phyloP scores from a whole-genome alignment of 495 filamentous ascomycete species.

The Xylaria nigripes region DNA sequence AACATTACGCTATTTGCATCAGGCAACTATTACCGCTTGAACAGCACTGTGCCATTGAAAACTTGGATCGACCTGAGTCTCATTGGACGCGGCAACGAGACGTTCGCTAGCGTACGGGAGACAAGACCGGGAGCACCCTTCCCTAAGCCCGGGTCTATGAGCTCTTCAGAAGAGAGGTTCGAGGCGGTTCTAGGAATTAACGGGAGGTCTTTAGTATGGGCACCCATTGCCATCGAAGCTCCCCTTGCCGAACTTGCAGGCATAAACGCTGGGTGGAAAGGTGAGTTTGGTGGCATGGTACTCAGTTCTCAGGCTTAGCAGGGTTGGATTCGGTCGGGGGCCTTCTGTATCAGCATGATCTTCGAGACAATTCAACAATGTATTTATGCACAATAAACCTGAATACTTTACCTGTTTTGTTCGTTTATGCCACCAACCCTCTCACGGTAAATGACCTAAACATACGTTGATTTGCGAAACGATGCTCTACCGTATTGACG shows the following conservation, averaged over 20 bases:
- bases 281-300: conserved; percentile 19
- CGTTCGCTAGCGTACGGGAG: conserved; percentile 28
- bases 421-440: no score
- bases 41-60: conserved; percentile 34
- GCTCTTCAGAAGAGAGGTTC: conserved; percentile 30
- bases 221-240: conserved; percentile 42
- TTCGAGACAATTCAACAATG: no score
- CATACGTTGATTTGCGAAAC: no score
- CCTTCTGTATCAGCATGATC: conserved; percentile 29
- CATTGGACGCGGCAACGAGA: conserved; percentile 34
- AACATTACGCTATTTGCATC: conserved; percentile 39
- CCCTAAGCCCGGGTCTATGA: background rate
- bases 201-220: conserved; percentile 35
- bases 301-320: conserved; percentile 20
- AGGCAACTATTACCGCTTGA: conserved; percentile 39
- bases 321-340: background rate
- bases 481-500: no score
- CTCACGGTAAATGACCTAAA: no score
- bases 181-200: conserved; percentile 36
- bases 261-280: conserved; percentile 17
- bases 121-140: conserved; percentile 10
- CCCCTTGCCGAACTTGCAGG: conserved; percentile 37
- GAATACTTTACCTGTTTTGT: no score
- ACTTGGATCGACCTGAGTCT: conserved; percentile 36
- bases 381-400: no score